These are phyloP conservation scores for Dimocarpus longan DNA, from an alignment of 345 rosid genomes.

Conservation along the genomic window DNA sequence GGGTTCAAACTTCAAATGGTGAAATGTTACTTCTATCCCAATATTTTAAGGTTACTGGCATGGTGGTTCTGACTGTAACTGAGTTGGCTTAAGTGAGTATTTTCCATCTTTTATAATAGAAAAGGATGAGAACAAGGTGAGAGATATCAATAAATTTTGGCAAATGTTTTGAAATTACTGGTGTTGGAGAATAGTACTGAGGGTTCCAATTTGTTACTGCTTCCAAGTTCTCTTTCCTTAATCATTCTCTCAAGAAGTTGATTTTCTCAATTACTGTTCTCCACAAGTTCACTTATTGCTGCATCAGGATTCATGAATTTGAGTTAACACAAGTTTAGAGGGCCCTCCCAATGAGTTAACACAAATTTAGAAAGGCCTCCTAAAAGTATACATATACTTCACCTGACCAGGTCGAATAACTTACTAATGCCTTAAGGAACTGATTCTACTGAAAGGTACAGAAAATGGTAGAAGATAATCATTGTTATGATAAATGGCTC, in stretches of 20 bases:
- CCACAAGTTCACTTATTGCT: not conserved
- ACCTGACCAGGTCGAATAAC: not conserved
- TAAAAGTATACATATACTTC: not conserved
- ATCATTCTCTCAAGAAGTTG: not conserved
- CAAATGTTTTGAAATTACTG: not conserved
- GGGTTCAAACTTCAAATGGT: not conserved
- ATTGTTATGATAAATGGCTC: not conserved
- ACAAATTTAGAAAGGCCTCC: not conserved
- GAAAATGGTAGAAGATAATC: not conserved
- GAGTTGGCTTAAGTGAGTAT: not conserved
- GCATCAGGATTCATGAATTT: not conserved
- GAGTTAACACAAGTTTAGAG: not conserved
- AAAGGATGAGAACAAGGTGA: not conserved
- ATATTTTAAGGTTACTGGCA: not conserved
- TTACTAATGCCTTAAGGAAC: not conserved
- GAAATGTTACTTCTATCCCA: not conserved
- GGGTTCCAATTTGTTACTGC: not conserved
- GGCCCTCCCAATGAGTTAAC: not conserved
- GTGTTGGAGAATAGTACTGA: not conserved
- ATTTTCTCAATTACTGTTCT: not conserved
- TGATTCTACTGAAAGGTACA: not conserved
- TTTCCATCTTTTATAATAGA: not conserved
- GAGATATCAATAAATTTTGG: not conserved
- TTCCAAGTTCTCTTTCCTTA: not conserved
- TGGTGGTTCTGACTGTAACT: not conserved